phyloP scores from a whole-genome alignment of 116 monocot species.

The Cymodocea nodosa region DNA sequence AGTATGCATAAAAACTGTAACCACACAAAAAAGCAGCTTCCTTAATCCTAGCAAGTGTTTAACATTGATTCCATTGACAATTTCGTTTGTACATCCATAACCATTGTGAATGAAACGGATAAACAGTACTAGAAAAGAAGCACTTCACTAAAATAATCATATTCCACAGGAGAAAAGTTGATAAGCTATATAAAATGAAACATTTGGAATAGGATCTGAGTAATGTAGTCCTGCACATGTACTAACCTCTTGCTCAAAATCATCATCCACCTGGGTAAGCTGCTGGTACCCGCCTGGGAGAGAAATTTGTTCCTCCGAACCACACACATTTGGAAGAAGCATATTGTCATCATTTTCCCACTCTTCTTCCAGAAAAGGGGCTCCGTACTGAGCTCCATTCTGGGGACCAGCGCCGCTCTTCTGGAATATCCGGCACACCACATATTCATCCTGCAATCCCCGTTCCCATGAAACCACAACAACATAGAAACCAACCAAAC shows the following conservation, averaged over 20 bases:
- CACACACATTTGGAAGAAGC: conserved; percentile 9
- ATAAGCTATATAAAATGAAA: no score
- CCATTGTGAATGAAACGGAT: no score
- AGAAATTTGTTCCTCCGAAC: background rate
- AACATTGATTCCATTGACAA: no score
- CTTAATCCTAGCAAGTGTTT: no score
- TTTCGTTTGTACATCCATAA: no score
- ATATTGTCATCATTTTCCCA: conserved; percentile 52
- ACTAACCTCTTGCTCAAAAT: conserved; percentile 3
- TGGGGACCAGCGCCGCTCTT: conserved; percentile 88
- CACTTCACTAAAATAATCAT: no score
- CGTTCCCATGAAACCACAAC: background rate
- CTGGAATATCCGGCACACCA: conserved; percentile 68
- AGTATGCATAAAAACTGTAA: no score
- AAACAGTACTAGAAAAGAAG: no score
- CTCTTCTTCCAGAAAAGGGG: conserved; percentile 76
- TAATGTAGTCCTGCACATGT: no score
- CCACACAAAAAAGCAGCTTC: no score
- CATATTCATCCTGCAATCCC: conserved; percentile 43
- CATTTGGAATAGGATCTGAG: no score
- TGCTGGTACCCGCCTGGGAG: background rate
- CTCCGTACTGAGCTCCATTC: conserved; percentile 92
- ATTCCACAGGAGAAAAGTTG: no score
- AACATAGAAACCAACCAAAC: background rate
- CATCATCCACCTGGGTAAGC: conserved; percentile 3